Base-by-base conservation (phyloP, 805 yeast genomes). In the Diddensiella transvaalensis region DNA sequence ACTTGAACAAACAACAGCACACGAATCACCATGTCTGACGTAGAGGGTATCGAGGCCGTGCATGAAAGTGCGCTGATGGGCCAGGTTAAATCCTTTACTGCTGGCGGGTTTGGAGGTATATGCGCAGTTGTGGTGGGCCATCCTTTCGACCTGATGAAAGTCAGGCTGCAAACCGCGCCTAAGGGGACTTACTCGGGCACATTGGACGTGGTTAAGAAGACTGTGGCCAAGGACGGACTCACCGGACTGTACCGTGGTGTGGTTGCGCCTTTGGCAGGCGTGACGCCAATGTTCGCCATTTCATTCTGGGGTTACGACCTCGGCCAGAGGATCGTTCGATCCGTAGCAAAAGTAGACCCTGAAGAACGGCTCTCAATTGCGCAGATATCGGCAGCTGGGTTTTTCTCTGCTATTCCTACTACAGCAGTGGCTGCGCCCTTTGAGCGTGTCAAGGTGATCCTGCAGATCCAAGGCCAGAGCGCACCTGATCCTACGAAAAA, bases 301-400 rank as follows among this genome's bases (percentile, higher is more conserved):
- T 85, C 96, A 1, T 91, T 91, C 72, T 91, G 99, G 98, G 98
- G 98, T 62, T 91, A 93, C 67, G 97, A 89, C 62, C 74, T 87
- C 46, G 98, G 98, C 53, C 89, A 88, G 70, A 80, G 79, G 54
- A 50, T 91, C 2, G 95, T 90, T 2, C 58, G 77, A 1, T 55
- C 66, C 2, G 52, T 48, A 10, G 22, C 41, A 18, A 38, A 46
- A n/a, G 26, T 36, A n/a, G 21, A 22, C 11, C 53, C 52, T 13
- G 55, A 51, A 15, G 63, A 68, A 1, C 64, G 68, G 19, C 76
- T 91, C 55, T 65, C 86, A 8, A 79, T 84, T 52, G 75, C 70
- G 1, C 87, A 90, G 60, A 82, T 86, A 51, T 83, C 95, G 10
- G 77, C 90, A 2, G 99, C 99, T 8, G 99, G 99, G 8, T 90